Base-by-base conservation (phyloP, 768 basidiomycete species). In the Hericium coralloides region DNA sequence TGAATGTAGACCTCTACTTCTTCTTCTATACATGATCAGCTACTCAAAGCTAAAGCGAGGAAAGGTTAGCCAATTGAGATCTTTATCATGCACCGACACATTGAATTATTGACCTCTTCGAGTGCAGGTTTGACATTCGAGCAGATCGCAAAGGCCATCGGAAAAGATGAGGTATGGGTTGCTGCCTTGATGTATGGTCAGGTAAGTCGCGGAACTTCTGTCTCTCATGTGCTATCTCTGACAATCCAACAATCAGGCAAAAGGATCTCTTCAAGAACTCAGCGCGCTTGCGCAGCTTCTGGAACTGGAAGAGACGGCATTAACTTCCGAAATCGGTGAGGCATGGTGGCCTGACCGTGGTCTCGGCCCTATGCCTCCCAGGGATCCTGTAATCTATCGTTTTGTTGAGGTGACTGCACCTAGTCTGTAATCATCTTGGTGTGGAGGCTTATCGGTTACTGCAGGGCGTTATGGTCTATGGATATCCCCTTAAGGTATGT, bases 141-240 rank as follows among this genome's bases (percentile, higher is more conserved):
- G 57, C 73, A 79, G 41, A 80, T 92, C 60, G 88, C 78, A 12
- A 73, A 83, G 57, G 74, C 73, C 7, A 78, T 92, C 54, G 81
- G 43, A 45, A 83, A 78, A 66, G 85, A 90, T 65, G 90, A 92
- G 64, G 77, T 92, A 22, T 92, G 88, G 87, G 76, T 91, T 25
- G 89, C 89, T 2, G 81, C 89, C 6, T 83, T 83, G 51, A 87
- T 92, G 69, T 90, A 89, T 62, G 89, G 84, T 7, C 89, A 91
- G 74, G 87, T 86, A 58, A 49, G 55, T 31, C 12, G 9, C 41
- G 26, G 31, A 31, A 31, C 5, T 8, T 31, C 7, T 31, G 7
- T 9, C 31, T 31, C 31, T 31, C 31, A 31, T 31, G 31, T 31
- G 31, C 7, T 9, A 9, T 31, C 31, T 9, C 10, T 31, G 31